These are phyloP conservation scores for Nymphaea thermarum DNA, from an alignment of 164 flowering plant genomes.

Conservation along the genomic window DNA sequence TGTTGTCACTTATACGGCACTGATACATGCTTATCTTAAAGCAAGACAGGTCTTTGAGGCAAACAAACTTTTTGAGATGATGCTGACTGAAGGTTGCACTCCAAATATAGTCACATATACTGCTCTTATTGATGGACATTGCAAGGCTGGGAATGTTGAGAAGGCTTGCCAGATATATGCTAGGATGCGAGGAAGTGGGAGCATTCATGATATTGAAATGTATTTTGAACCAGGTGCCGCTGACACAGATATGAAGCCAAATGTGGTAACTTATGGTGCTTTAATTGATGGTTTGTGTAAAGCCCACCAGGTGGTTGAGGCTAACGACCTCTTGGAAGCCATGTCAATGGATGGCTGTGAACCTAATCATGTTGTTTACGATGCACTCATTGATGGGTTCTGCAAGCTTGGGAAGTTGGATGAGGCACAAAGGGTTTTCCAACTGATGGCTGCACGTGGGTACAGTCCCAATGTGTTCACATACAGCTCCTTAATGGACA, in stretches of 20 bases:
- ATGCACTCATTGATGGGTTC: conserved; percentile 91
- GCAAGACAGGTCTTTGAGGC: conserved; percentile 45
- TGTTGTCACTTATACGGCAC: conserved; percentile 84
- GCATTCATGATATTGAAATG: conserved; percentile 35
- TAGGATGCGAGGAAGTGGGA: conserved; percentile 40
- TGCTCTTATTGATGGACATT: conserved; percentile 81
- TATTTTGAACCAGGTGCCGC: conserved; percentile 33
- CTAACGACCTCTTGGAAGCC: conserved; percentile 50
- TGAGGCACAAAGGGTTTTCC: conserved; percentile 61
- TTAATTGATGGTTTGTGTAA: conserved; percentile 89
- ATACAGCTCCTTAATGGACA: conserved; percentile 76
- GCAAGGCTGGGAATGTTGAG: conserved; percentile 62
- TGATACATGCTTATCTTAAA: conserved; percentile 87
- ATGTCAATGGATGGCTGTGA: conserved; percentile 58
- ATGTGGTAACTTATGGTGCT: conserved; percentile 85
- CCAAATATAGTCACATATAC: conserved; percentile 77
- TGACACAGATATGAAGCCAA: conserved; percentile 30
- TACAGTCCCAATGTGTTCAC: conserved; percentile 57
- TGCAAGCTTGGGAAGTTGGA: conserved; percentile 87
- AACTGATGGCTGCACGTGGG: conserved; percentile 64
- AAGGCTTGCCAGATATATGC: conserved; percentile 70
- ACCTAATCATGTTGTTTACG: conserved; percentile 73
- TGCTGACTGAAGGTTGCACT: conserved; percentile 54
- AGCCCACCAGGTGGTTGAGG: conserved; percentile 64
- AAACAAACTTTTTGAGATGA: conserved; percentile 58